phyloP scores from a whole-genome alignment of 1,139 yeast species.

The Debaryomycetaceae sp. region DNA sequence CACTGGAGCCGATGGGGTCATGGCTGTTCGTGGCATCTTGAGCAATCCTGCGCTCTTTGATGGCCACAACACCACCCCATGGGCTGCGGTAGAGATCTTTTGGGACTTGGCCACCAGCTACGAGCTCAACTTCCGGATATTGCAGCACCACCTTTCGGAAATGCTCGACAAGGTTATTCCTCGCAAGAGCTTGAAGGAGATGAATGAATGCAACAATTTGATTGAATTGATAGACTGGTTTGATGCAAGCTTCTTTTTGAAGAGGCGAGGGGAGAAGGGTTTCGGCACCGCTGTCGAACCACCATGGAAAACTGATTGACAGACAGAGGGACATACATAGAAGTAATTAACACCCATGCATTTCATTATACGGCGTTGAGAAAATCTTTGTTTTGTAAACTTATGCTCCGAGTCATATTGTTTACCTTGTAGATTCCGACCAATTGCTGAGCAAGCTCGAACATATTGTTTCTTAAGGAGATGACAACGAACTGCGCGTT shows the following conservation, averaged over 20 bases:
- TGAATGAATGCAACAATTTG: slow-evolving; percentile 58
- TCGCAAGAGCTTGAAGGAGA: slow-evolving; percentile 49
- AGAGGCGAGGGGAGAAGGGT: slow-evolving; percentile 61
- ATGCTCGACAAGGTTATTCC: slow-evolving; percentile 69
- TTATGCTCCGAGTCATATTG: slow-evolving; percentile 83
- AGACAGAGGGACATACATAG: slow-evolving; percentile 25
- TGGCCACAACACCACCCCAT: slow-evolving; percentile 71
- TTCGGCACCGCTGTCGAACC: slow-evolving; percentile 61
- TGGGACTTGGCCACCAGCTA: slow-evolving; percentile 74
- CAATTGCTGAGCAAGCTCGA: slow-evolving; percentile 87
- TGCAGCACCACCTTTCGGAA: slow-evolving; percentile 84
- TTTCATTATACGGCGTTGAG: slow-evolving; percentile 11
- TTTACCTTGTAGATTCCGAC: slow-evolving; percentile 94
- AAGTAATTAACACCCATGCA: slow-evolving; percentile 2
- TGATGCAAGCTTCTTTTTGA: slow-evolving; percentile 62
- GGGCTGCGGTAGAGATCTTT: slow-evolving; percentile 84
- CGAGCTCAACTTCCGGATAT: slow-evolving; percentile 77
- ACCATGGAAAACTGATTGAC: slow-evolving; percentile 43
- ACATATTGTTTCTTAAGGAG: slow-evolving; percentile 94
- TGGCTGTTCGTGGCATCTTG: slow-evolving; percentile 90
- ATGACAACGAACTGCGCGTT: slow-evolving; percentile 97
- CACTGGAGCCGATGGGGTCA: slow-evolving; percentile 86
- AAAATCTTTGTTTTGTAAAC: slow-evolving; percentile 62
- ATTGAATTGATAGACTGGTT: slow-evolving; percentile 78
- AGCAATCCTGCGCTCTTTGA: slow-evolving; percentile 85